Base-by-base conservation (phyloP, 2,329 filamentous ascomycete species). In the Falciphora oryzae region DNA sequence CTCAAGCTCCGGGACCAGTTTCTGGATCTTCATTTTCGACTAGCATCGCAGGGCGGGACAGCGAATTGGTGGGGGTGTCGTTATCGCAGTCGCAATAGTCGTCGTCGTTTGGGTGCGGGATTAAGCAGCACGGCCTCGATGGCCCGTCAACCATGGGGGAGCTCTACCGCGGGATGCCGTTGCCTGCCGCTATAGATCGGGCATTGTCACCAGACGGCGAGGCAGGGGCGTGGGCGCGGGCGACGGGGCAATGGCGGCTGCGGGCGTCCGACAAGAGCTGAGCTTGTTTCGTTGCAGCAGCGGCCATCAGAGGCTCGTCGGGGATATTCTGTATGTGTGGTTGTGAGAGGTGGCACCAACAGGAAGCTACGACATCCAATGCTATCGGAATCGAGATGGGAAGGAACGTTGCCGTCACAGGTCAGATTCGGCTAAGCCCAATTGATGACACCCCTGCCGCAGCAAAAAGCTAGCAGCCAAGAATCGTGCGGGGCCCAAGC, bases 1-100 rank as follows among this genome's bases (percentile, higher is more conserved):
- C 77, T 80, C 77, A 70, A 81, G 73, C 73, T 82, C 77, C 70
- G 75, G 75, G 72, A 81, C 81, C 78, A 81, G 76, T 74, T 83
- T 81, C 75, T 81, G 75, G 72, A 78, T 73, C 72, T 74, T 76
- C 78, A 80, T 80, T 66, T 73, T 72, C 70, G 70, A 73, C 71
- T 76, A 76, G 79, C 77, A 78, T 80, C 75, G 75, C 76, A 73
- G 56, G 63, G 59, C 59, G 58, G 29, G 27, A 14, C 16, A 38
- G 59, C 29, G 14, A 18, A n/a, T 10, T n/a, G 44, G 44, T 22
- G 2, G 22, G 18, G 16, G 7, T n/a, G 22, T 53, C 44, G 5
- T 53, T 22, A 53, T 53, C 44, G 44, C 18, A 3, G 22, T 2
- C 6, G 16, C 4, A 22, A n/a, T n/a, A 8, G 44, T n/a, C 44